Conservation (phyloP, 148 eudicot genomes). For the Simmondsia chinensis region DNA sequence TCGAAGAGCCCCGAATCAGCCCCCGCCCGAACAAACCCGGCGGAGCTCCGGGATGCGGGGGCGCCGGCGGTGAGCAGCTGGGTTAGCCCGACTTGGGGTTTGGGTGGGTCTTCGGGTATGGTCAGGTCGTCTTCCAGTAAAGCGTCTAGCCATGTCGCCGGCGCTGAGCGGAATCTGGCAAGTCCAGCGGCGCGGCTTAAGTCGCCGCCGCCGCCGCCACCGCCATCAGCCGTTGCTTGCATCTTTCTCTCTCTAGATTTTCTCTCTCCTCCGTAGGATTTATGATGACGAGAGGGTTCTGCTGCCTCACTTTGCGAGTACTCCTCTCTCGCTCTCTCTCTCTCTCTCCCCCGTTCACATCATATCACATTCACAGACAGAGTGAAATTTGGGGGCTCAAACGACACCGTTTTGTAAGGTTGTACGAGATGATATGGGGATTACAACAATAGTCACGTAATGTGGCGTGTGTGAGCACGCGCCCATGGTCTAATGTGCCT, state of each 20-base stretch:
- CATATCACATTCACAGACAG: too few species aligned
- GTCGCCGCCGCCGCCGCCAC: conserved; percentile 16
- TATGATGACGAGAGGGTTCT: too few species aligned
- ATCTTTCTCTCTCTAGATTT: conserved; percentile 10
- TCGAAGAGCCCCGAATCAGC: conserved; percentile 36
- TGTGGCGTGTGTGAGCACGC: too few species aligned
- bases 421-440: too few species aligned
- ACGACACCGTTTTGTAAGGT: too few species aligned
- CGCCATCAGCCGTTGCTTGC: conserved; percentile 37
- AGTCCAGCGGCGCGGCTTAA: conserved; percentile 36
- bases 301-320: too few species aligned
- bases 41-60: not conserved
- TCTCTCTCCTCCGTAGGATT: too few species aligned
- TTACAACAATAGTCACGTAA: too few species aligned
- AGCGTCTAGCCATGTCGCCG: conserved; percentile 90
- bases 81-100: conserved; percentile 19
- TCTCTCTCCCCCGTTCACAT: conserved; percentile 6
- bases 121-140: conserved; percentile 54
- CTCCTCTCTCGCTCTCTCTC: conserved; percentile 1
- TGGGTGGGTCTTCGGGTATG: conserved; percentile 13
- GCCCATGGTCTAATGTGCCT: too few species aligned
- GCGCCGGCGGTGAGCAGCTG: conserved; percentile 30
- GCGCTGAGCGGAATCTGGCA: conserved; percentile 84
- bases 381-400: too few species aligned
- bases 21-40: not conserved